phyloP scores from a whole-genome alignment of 2,329 filamentous ascomycete species.

The Exophiala viscosa region DNA sequence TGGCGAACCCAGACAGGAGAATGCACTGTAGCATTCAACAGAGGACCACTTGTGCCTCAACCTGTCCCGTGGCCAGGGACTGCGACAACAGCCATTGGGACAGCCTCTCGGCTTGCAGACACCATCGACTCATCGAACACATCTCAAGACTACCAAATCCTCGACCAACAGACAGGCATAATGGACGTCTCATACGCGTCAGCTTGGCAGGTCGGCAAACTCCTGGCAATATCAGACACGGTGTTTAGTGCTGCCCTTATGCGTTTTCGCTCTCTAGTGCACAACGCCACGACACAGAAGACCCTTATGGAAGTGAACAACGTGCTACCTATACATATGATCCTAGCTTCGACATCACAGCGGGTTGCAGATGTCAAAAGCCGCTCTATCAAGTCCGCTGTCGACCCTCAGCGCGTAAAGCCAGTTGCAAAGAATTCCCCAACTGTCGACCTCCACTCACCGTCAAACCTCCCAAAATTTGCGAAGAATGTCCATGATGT shows the following conservation, averaged over 20 bases:
- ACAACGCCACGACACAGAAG: conserved; percentile 5
- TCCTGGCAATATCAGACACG: conserved; percentile 38
- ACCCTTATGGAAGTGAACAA: no score
- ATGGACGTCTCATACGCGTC: conserved; percentile 45
- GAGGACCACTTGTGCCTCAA: conserved; percentile 42
- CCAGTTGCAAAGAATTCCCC: no score
- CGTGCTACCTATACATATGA: no score
- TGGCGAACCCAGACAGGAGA: conserved; percentile 43
- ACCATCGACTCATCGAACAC: conserved; percentile 32
- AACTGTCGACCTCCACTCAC: no score
- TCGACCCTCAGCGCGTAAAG: no score
- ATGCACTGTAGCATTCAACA: conserved; percentile 35
- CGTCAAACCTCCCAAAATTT: no score
- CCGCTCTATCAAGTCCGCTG: no score
- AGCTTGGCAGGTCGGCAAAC: conserved; percentile 45
- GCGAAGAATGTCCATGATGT: no score
- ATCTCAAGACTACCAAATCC: conserved; percentile 38
- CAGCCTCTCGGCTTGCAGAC: conserved; percentile 12
- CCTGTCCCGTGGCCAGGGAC: no score
- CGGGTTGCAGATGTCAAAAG: no score
- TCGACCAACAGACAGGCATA: conserved; percentile 38
- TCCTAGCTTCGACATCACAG: no score
- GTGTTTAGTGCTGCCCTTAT: conserved; percentile 33
- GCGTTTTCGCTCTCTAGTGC: conserved; percentile 28
- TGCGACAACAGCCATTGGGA: no score